phyloP scores from a whole-genome alignment of 1,284 basidiomycete species.

The Trametes polyzona region DNA sequence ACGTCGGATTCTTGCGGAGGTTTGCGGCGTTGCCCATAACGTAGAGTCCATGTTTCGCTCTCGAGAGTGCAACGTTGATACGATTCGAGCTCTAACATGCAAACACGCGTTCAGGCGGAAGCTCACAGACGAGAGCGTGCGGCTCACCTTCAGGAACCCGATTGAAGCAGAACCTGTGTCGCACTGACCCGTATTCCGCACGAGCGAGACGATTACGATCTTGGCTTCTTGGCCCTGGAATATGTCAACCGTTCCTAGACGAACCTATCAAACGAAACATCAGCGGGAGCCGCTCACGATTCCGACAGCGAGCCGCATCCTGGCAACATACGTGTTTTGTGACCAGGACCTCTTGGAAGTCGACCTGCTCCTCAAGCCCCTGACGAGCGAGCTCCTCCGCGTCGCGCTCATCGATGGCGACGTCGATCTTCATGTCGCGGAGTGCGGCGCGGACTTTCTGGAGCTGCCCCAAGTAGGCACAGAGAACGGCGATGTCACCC shows the following conservation, averaged over 20 bases:
- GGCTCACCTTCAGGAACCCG: constrained; percentile 67
- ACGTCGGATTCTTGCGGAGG: constrained; percentile 54
- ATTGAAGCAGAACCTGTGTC: constrained; percentile 51
- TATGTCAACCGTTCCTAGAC: constrained; percentile 77
- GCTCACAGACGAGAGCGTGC: too few species aligned
- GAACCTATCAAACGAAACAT: constrained; percentile 58
- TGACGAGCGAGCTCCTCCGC: constrained; percentile 56
- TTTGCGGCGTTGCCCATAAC: constrained; percentile 70
- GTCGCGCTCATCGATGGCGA: constrained; percentile 74
- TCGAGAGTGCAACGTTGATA: constrained; percentile 59
- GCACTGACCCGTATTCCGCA: constrained; percentile 61
- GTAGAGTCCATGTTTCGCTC: constrained; percentile 72
- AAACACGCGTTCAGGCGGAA: too few species aligned
- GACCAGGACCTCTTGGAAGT: constrained; percentile 37
- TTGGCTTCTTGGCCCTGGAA: constrained; percentile 75
- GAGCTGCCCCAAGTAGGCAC: constrained; percentile 77
- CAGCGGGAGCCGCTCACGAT: too few species aligned
- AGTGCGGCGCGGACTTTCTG: constrained; percentile 48
- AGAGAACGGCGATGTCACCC: constrained; percentile 76
- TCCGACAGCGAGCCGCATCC: too few species aligned
- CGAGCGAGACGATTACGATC: constrained; percentile 74
- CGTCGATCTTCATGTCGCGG: constrained; percentile 52
- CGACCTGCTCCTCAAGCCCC: constrained; percentile 39
- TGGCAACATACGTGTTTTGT: constrained; percentile 54
- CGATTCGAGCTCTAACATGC: constrained; percentile 29